phyloP scores from a whole-genome alignment of 1,284 basidiomycete species.

The Leccinum fuscescens region DNA sequence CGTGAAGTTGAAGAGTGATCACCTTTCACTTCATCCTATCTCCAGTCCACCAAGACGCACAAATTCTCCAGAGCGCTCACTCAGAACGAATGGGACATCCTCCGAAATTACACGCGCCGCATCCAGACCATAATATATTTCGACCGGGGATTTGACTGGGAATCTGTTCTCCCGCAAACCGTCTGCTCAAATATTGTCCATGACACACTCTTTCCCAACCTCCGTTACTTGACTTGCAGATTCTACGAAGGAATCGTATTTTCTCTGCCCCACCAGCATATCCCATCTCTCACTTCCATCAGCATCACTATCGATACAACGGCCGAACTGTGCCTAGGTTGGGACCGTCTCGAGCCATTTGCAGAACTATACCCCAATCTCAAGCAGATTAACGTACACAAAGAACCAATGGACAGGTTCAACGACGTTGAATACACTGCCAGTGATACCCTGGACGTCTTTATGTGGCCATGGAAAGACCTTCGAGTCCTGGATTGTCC shows the following conservation, averaged over 20 bases:
- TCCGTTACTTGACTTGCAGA: background rate
- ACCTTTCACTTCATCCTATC: background rate
- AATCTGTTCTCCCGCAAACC: background rate
- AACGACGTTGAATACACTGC: no score
- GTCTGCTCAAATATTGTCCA: background rate
- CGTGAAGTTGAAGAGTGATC: background rate
- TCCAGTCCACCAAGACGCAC: background rate
- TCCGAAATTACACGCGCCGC: background rate
- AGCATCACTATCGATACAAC: background rate
- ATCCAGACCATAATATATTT: background rate
- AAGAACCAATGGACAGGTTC: no score
- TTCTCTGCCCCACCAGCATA: background rate
- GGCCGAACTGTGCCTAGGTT: background rate
- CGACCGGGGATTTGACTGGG: background rate
- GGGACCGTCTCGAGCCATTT: no score
- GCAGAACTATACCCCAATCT: no score
- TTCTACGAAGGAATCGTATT: background rate
- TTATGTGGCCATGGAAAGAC: no score
- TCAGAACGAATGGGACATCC: background rate
- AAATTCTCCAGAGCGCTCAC: background rate
- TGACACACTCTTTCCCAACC: background rate
- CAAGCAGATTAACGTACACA: no score
- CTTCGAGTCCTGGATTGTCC: no score
- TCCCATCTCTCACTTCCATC: background rate
- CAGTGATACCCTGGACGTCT: no score